phyloP scores from a whole-genome alignment of 345 rosid species.

The Mangifera indica region DNA sequence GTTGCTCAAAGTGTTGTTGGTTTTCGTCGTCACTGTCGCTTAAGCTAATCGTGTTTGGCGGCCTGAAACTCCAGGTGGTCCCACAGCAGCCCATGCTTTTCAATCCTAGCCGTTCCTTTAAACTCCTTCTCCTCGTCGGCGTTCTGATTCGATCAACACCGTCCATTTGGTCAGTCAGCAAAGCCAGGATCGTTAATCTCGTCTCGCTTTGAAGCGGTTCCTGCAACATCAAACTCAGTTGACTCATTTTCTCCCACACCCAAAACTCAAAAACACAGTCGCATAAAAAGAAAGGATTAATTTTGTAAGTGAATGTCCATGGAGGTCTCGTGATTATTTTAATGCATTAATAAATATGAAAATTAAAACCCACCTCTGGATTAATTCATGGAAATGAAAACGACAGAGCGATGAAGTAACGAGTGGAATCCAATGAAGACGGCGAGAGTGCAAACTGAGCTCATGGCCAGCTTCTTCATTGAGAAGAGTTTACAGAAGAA shows the following conservation, averaged over 20 bases:
- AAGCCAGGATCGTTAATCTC: slow-evolving; percentile 46
- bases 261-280: neutral
- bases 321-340: slow-evolving; percentile 45
- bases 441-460: neutral
- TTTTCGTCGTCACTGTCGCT: slow-evolving; percentile 40
- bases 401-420: neutral
- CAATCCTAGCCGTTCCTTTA: slow-evolving; percentile 66
- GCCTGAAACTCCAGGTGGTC: slow-evolving; percentile 49
- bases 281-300: neutral
- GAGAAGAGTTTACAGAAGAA: neutral
- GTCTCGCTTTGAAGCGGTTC: slow-evolving; percentile 30
- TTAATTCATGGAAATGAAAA: neutral
- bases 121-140: slow-evolving; percentile 39
- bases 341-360: slow-evolving; percentile 18
- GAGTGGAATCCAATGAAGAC: neutral
- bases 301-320: slow-evolving; percentile 13
- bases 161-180: slow-evolving; percentile 59
- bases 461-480: slow-evolving; percentile 14
- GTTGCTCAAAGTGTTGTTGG: neutral
- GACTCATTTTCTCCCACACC: slow-evolving; percentile 40
- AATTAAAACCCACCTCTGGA: slow-evolving; percentile 25
- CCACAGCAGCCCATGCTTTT: slow-evolving; percentile 73
- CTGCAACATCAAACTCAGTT: slow-evolving; percentile 46
- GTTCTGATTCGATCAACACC: slow-evolving; percentile 29
- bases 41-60: slow-evolving; percentile 39